Evolutionary conservation across 352 stramenopile genomes (phyloP).

Genomic region (Pythium sp.): DNA sequence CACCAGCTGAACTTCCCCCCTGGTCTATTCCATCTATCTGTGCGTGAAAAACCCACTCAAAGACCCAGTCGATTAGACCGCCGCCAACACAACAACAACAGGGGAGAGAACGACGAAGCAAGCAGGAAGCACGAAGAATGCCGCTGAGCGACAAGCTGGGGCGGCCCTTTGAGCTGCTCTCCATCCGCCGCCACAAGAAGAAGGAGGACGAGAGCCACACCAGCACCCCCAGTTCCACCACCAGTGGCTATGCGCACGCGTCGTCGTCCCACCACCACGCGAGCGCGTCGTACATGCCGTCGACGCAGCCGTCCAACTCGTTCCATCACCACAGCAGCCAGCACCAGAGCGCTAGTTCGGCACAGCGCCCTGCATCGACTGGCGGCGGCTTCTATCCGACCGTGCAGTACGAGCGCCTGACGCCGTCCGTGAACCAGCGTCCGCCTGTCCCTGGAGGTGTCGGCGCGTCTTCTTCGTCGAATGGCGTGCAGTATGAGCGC

Average conservation of each 20-base stretch:
- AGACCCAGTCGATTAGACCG: not conserved
- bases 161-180: slow-evolving; percentile 62
- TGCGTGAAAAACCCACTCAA: too few species aligned
- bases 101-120: not conserved
- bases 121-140: slow-evolving; percentile 20
- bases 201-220: slow-evolving; percentile 33
- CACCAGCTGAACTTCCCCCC: too few species aligned
- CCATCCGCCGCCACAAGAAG: slow-evolving; percentile 59
- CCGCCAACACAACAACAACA: not conserved
- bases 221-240: slow-evolving; percentile 4
- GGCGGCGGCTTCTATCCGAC: slow-evolving; percentile 24
- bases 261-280: slow-evolving; percentile 12
- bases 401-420: slow-evolving; percentile 24
- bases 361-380: slow-evolving; percentile 8
- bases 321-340: slow-evolving; percentile 20
- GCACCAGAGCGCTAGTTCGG: slow-evolving; percentile 7
- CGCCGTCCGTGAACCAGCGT: slow-evolving; percentile 19
- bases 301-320: slow-evolving; percentile 10
- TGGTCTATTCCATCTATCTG: too few species aligned
- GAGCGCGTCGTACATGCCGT: slow-evolving; percentile 10
- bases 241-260: not conserved
- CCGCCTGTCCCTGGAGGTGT: slow-evolving; percentile 3
- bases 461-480: not conserved
- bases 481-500: slow-evolving; percentile 12
- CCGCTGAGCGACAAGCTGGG: slow-evolving; percentile 52